Evolutionary conservation across 1,284 basidiomycete genomes (phyloP).

Genomic region (Cryptococcus depauperatus): DNA sequence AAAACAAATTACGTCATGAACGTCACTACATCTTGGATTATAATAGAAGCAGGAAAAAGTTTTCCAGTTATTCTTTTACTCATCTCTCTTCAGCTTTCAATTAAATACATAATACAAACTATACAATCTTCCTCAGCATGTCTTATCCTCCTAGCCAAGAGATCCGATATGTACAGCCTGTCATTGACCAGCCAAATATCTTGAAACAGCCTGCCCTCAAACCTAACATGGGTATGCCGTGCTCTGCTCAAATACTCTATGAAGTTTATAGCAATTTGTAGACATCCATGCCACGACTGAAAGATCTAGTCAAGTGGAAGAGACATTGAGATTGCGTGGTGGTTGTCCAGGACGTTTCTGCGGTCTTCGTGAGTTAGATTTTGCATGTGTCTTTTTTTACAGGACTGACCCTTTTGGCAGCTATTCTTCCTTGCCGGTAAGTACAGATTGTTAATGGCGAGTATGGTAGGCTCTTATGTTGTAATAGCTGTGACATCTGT

Average conservation of each 20-base stretch:
- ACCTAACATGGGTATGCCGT: conserved; percentile 29
- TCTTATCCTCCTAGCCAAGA: conserved; percentile 6
- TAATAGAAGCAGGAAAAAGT: too few species aligned
- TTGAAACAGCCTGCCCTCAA: conserved; percentile 28
- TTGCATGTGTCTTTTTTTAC: not conserved
- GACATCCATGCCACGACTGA: conserved; percentile 3
- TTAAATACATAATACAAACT: too few species aligned
- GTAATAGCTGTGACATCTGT: conserved; percentile 33
- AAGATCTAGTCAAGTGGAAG: conserved; percentile 18
- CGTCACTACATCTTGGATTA: too few species aligned
- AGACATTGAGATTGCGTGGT: conserved; percentile 35
- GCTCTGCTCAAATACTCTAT: not conserved
- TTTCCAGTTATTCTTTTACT: too few species aligned
- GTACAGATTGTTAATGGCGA: conserved; percentile 7
- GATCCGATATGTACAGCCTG: conserved; percentile 17
- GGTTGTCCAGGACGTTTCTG: conserved; percentile 41
- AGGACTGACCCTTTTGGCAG: conserved; percentile 11
- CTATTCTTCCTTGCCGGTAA: conserved; percentile 41
- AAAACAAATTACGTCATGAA: too few species aligned
- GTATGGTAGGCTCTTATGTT: not conserved
- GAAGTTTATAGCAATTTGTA: not conserved
- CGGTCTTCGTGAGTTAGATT: conserved; percentile 33
- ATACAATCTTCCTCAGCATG: too few species aligned
- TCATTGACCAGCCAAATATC: conserved; percentile 20
- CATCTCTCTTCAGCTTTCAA: too few species aligned